Percentiles rank a stretch among this genome's conserved stretches.
Evolutionary conservation across 257 asterid genomes (phyloP).

Genomic region (Plantago ovata): DNA sequence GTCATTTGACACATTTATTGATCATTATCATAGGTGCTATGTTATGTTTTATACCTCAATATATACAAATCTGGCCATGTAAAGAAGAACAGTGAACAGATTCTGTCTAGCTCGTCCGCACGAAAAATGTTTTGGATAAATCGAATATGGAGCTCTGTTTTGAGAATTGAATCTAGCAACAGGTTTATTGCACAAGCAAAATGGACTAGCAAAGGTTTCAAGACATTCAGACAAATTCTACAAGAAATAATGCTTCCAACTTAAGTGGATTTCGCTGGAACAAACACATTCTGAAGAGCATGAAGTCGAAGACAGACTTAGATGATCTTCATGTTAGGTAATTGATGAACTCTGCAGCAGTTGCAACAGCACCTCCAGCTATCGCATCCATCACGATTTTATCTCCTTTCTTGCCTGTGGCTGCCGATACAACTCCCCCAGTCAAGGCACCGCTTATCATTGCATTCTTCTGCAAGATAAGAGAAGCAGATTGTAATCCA

Average conservation of each 20-base stretch:
- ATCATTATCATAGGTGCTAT: too few relatives aligned
- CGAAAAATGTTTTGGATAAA: too few relatives aligned
- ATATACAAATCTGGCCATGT: too few relatives aligned
- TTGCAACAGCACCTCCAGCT: constrained; percentile 74
- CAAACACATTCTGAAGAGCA: neutral
- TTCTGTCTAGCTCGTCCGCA: too few relatives aligned
- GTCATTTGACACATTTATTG: too few relatives aligned
- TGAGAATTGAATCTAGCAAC: too few relatives aligned
- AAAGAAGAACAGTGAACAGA: too few relatives aligned
- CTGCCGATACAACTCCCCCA: constrained; percentile 62
- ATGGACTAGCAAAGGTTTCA: neutral
- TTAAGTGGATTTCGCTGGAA: neutral
- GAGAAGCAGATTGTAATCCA: neutral
- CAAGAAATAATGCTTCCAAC: constrained; percentile 1
- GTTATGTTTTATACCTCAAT: too few relatives aligned
- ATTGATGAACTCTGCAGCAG: constrained; percentile 69
- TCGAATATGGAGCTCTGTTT: too few relatives aligned
- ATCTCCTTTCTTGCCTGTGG: constrained; percentile 40
- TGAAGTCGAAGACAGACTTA: neutral
- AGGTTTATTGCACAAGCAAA: neutral
- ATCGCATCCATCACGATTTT: constrained; percentile 70
- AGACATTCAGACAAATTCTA: neutral
- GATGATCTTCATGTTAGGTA: constrained; percentile 36
- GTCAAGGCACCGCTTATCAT: constrained; percentile 73
- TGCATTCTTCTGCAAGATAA: constrained; percentile 64